Evolutionary conservation across 2,329 filamentous ascomycete genomes (phyloP).

Genomic region (Xylaria sp.): DNA sequence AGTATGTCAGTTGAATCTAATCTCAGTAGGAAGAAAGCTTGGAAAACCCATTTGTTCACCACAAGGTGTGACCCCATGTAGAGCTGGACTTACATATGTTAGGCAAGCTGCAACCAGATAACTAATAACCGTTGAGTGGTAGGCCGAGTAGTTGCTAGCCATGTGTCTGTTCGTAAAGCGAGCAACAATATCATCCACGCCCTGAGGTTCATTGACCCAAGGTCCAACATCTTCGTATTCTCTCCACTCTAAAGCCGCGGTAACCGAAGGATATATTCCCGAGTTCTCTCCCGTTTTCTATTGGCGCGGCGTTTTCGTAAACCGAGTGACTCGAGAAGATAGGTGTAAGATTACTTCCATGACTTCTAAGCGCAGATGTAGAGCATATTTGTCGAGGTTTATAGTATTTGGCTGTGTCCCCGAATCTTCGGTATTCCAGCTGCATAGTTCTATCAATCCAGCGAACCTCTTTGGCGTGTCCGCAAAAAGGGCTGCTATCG

Average conservation of each 20-base stretch:
- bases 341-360: conserved; percentile 21
- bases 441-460: conserved; percentile 46
- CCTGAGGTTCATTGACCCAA: conserved; percentile 41
- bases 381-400: background rate
- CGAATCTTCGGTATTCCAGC: conserved; percentile 39
- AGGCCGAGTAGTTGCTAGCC: background rate
- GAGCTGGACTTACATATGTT: conserved; percentile 1
- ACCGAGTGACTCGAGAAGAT: conserved; percentile 2
- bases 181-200: conserved; percentile 40
- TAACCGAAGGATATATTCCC: conserved; percentile 35
- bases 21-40: background rate
- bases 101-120: conserved; percentile 8
- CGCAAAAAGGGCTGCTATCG: conserved; percentile 34
- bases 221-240: conserved; percentile 45
- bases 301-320: conserved; percentile 46
- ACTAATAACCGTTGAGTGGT: background rate
- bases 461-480: conserved; percentile 33
- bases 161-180: conserved; percentile 27
- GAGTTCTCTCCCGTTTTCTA: conserved; percentile 42
- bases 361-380: background rate
- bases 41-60: background rate
- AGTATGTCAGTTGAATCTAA: no score
- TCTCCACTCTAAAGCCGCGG: conserved; percentile 40
- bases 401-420: background rate
- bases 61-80: background rate